A percentile compares a stretch with the other conserved stretches of the same genome.
Evolutionary conservation across 2,329 filamentous ascomycete genomes (phyloP).

Genomic region (Alternaria arborescens): DNA sequence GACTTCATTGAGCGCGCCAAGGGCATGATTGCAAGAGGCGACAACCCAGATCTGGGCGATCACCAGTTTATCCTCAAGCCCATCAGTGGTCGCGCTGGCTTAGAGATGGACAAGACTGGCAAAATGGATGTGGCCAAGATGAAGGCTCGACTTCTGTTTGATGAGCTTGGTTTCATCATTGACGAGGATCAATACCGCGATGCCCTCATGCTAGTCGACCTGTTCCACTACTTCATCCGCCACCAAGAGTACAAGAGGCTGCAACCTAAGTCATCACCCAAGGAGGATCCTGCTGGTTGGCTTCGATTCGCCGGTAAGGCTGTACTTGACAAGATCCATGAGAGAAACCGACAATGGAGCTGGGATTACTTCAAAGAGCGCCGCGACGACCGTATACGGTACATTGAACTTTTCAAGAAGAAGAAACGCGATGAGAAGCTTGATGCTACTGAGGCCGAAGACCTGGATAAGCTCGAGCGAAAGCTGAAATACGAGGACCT

Average conservation of each 20-base stretch:
- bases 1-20: constrained; percentile 81
- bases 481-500: constrained; percentile 95
- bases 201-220: constrained; percentile 94
- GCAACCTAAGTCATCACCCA: constrained; percentile 84
- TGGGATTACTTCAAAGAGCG: constrained; percentile 96
- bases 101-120: constrained; percentile 94
- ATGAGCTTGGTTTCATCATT: constrained; percentile 96
- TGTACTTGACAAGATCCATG: constrained; percentile 91
- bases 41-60: constrained; percentile 63
- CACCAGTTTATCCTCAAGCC: constrained; percentile 97
- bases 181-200: constrained; percentile 98
- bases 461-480: constrained; percentile 79
- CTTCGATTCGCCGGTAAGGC: constrained; percentile 89
- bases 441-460: constrained; percentile 72
- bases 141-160: constrained; percentile 90
- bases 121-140: constrained; percentile 80
- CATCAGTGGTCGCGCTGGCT: constrained; percentile 91
- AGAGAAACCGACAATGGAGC: constrained; percentile 90
- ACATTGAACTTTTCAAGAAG: constrained; percentile 97
- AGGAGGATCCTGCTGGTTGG: constrained; percentile 93
- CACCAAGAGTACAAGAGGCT: constrained; percentile 97
- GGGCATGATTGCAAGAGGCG: constrained; percentile 77
- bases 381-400: constrained; percentile 84
- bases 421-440: constrained; percentile 75
- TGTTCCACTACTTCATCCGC: constrained; percentile 98